Conservation (phyloP, 1,139 yeast genomes). For the Scheffersomyces quercinus region DNA sequence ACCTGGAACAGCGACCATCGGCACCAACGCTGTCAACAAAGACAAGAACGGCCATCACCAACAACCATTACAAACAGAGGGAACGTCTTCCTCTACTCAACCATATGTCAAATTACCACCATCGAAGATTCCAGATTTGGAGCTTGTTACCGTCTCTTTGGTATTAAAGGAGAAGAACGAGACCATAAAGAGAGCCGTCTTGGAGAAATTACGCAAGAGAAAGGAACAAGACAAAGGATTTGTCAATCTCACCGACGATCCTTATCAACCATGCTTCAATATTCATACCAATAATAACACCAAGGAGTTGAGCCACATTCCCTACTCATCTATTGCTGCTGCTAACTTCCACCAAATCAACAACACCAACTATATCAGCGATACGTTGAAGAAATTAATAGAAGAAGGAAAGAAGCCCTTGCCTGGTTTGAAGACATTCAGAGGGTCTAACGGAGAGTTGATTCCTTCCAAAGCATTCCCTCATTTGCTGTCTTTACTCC, state of each 20-base stretch:
- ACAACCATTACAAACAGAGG: constrained; percentile 19
- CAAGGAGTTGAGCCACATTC: constrained; percentile 63
- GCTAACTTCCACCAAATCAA: constrained; percentile 73
- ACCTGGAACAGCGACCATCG: constrained; percentile 9
- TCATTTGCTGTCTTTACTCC: constrained; percentile 38
- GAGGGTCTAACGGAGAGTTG: constrained; percentile 47
- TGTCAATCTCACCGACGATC: constrained; percentile 86
- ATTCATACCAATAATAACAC: constrained; percentile 55
- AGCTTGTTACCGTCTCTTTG: constrained; percentile 77
- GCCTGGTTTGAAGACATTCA: constrained; percentile 47
- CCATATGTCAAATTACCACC: constrained; percentile 87
- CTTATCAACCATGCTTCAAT: constrained; percentile 84
- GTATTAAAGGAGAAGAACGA: constrained; percentile 75
- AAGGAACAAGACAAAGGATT: constrained; percentile 70
- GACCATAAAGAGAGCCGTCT: constrained; percentile 77
- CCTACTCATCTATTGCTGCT: constrained; percentile 76
- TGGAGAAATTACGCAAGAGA: constrained; percentile 76
- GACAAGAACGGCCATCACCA: constrained; percentile 19
- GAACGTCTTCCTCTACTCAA: constrained; percentile 49
- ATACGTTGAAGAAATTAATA: constrained; percentile 37
- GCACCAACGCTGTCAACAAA: constrained; percentile 16
- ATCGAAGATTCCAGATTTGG: constrained; percentile 91
- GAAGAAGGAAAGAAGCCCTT: constrained; percentile 44
- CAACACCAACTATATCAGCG: constrained; percentile 54
- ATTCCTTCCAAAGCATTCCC: constrained; percentile 47